Evolutionary conservation across 768 basidiomycete genomes (phyloP), one percentile per base, ranked within the genome.

Genomic region (Tulasnella sp.): DNA sequence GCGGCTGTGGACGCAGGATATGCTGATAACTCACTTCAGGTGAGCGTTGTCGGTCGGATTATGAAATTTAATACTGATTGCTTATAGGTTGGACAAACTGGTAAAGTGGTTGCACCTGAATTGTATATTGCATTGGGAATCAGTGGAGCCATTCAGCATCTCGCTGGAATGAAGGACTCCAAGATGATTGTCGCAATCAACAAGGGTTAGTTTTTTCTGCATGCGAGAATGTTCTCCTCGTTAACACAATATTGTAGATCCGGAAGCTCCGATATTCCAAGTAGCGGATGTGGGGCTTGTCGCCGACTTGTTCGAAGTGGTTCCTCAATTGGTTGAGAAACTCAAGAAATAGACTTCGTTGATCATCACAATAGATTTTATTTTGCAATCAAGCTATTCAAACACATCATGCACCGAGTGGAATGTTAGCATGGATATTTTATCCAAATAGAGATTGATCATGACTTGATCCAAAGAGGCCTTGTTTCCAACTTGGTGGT

Each of bases 151-250:
- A 99, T 98, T 60, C 95, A 99, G 68, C 95, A 99, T 70, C 71
- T 98, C 48, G 95, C 95, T 19, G 95, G 95, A 7, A 99, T 98
- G 95, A 99, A 99, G 65, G 95, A 96, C 61, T 91, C 88, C 9
- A 99, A 98, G 70, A 72, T 96, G 57, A 99, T 99, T 55, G 93
- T 95, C 28, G 95, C 95, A 3, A 75, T 99, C 56, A 99, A 99
- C 72, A 99, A 99, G 78, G 91, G 49, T 79, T 56, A 46, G 69
- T 56, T 16, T 8, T 25, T 9, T 34, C 6, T 53, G 31, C 37
- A 2, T 10, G 3, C 9, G 10, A 2, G 48, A 16, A 37, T 12
- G 5, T 4, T 4, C 49, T 57, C 16, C 28, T 28, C n/a, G n/a
- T 13, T 9, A n/a, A 12, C 41, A 20, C 41, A 12, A 10, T 31